Percentiles rank a stretch among this genome's conserved stretches.
These are phyloP conservation scores for Rhynchosporium secalis DNA, from an alignment of 2,329 filamentous ascomycete genomes.

Conservation along the genomic window DNA sequence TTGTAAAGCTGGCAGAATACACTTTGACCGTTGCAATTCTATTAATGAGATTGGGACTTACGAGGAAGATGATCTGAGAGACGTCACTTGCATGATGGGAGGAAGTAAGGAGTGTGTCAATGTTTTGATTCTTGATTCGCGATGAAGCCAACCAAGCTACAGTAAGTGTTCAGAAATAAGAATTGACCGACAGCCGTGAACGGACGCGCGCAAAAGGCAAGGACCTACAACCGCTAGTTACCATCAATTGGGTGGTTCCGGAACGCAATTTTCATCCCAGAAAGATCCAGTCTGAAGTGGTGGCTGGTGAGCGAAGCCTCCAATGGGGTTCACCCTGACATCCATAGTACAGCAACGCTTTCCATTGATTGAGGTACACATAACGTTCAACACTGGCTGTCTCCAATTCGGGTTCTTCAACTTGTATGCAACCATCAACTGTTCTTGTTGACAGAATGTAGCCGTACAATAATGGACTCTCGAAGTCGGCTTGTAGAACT, in stretches of 20 bases:
- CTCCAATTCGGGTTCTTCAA: neutral
- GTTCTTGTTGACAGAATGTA: neutral
- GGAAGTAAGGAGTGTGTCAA: too few species aligned
- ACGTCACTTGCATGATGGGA: too few species aligned
- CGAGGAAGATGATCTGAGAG: too few species aligned
- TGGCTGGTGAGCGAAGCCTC: neutral
- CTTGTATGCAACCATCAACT: neutral
- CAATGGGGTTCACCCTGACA: neutral
- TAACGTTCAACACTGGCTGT: neutral
- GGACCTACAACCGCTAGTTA: too few species aligned
- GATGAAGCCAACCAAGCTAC: too few species aligned
- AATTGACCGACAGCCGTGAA: too few species aligned
- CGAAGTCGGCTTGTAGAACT: neutral
- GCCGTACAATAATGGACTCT: neutral
- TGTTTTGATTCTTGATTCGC: too few species aligned
- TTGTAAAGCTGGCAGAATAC: too few species aligned
- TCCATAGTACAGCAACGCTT: neutral
- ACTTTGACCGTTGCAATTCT: too few species aligned
- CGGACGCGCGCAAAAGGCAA: too few species aligned
- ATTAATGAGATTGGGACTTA: too few species aligned
- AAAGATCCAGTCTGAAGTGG: neutral
- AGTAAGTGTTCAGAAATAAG: too few species aligned
- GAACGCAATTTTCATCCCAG: neutral
- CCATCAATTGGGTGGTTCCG: neutral
- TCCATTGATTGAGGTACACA: neutral